Base-by-base conservation (phyloP, 163 green algal species). In the Chlorella variabilis region DNA sequence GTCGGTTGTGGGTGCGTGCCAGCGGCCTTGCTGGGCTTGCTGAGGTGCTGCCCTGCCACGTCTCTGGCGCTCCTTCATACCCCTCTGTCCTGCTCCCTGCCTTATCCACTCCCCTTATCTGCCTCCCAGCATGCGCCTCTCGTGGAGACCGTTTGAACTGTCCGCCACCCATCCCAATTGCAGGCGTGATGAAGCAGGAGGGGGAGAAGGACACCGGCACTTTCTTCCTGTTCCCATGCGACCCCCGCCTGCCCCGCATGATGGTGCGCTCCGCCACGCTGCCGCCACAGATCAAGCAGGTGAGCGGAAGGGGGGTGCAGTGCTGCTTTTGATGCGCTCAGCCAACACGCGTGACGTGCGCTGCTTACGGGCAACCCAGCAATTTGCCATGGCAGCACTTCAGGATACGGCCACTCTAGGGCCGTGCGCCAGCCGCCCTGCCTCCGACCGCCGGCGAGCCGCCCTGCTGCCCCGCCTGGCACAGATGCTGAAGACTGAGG, bases 161-260 rank as follows among this genome's bases (percentile, higher is more conserved):
- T n/a, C n/a, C n/a, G n/a, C n/a, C n/a, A n/a, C n/a, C n/a, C n/a
- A n/a, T n/a, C n/a, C n/a, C n/a, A n/a, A n/a, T n/a, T n/a, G 48
- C 76, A 82, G 76, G 92, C 29, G 86, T 96, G 54, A 76, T 95
- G 80, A 87, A 76, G 82, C 68, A 87, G 71, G 71, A 90, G 48
- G 82, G 77, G 17, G 69, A 54, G 1, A 66, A 39, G 29, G 68
- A 71, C 29, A 76, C 65, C 17, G 69, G 77, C 39, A 78, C 84
- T 20, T 73, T 91, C 62, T 84, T 88, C 34, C 85, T 96, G 5
- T 39, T 91, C 38, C 92, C 93, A 6, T 80, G 86, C 45, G 92
- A 96, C 84, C 87, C 92, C 0, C 86, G 91, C 31, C 54, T 96
- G 79, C 92, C 92, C 0, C 78, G 81, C 2, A 89, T 86, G 45